Conservation (phyloP, 1,284 basidiomycete species). For the Boletellus deceptivus region DNA sequence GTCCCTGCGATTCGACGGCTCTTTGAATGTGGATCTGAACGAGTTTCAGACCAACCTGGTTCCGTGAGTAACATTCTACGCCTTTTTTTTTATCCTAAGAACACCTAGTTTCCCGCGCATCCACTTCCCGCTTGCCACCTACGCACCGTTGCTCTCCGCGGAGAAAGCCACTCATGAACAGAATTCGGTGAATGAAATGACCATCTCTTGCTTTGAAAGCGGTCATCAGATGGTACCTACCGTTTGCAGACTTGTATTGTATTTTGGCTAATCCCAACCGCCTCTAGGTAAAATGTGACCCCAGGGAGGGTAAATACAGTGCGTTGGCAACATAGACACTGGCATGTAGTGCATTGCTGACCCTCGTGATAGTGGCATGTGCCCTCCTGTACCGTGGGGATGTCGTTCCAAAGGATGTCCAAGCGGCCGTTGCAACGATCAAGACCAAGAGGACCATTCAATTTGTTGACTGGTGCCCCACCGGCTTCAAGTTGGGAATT, state of each 20-base stretch:
- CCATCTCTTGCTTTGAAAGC: slow-evolving; percentile 95
- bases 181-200: slow-evolving; percentile 98
- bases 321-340: slow-evolving; percentile 29
- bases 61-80: slow-evolving; percentile 58
- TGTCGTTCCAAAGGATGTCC: slow-evolving; percentile 96
- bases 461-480: slow-evolving; percentile 98
- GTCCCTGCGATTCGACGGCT: slow-evolving; percentile 96
- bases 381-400: slow-evolving; percentile 92
- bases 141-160: slow-evolving; percentile 90
- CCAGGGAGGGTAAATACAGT: slow-evolving; percentile 97
- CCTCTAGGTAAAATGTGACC: slow-evolving; percentile 82
- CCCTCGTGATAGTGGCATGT: slow-evolving; percentile 66
- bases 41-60: slow-evolving; percentile 99
- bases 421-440: slow-evolving; percentile 90
- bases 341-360: not conserved
- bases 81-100: not conserved
- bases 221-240: slow-evolving; percentile 90
- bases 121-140: slow-evolving; percentile 97
- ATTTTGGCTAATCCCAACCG: slow-evolving; percentile 8
- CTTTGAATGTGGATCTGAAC: slow-evolving; percentile 96
- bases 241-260: not conserved
- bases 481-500: slow-evolving; percentile 96
- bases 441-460: slow-evolving; percentile 98
- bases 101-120: slow-evolving; percentile 85
- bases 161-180: slow-evolving; percentile 92